Evolutionary conservation across 768 basidiomycete genomes (phyloP).

Genomic region (Boletus insuetus): DNA sequence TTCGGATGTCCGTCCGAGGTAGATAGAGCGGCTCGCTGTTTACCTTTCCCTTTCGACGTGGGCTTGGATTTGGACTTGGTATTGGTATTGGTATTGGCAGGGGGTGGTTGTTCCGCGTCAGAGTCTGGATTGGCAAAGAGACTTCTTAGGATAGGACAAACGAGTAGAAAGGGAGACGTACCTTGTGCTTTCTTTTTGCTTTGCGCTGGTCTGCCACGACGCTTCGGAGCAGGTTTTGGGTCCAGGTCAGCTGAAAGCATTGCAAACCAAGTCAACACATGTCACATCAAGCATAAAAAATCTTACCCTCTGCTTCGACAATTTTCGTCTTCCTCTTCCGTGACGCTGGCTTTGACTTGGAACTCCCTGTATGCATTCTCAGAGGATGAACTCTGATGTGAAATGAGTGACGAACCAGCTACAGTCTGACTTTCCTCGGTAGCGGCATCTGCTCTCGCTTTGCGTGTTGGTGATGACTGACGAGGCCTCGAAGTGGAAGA

Average conservation of each 20-base stretch:
- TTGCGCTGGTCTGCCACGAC: conserved; percentile 10
- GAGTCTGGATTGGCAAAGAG: neutral
- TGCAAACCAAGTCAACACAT: neutral
- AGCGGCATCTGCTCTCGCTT: neutral
- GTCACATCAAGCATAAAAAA: neutral
- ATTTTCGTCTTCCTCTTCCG: conserved; percentile 11
- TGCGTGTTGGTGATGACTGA: conserved; percentile 1
- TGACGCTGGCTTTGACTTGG: conserved; percentile 10
- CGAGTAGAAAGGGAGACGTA: neutral
- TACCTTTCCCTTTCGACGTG: conserved; percentile 11
- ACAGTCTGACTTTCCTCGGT: neutral
- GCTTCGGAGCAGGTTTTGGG: conserved; percentile 14
- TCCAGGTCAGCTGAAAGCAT: neutral
- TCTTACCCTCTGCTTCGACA: conserved; percentile 3
- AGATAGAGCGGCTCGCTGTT: neutral
- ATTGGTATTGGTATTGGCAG: neutral
- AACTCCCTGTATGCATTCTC: conserved; percentile 8
- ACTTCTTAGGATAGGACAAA: neutral
- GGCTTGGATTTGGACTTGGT: neutral
- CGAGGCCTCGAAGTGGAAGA: neutral
- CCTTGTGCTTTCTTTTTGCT: conserved; percentile 11
- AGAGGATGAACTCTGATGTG: neutral
- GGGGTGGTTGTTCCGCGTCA: conserved; percentile 1
- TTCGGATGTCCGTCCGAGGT: neutral
- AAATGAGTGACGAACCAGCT: conserved; percentile 12